A percentile compares a stretch with the other conserved stretches of the same genome.
Evolutionary conservation across 257 asterid genomes (phyloP).

Genomic region (Apocynum venetum): DNA sequence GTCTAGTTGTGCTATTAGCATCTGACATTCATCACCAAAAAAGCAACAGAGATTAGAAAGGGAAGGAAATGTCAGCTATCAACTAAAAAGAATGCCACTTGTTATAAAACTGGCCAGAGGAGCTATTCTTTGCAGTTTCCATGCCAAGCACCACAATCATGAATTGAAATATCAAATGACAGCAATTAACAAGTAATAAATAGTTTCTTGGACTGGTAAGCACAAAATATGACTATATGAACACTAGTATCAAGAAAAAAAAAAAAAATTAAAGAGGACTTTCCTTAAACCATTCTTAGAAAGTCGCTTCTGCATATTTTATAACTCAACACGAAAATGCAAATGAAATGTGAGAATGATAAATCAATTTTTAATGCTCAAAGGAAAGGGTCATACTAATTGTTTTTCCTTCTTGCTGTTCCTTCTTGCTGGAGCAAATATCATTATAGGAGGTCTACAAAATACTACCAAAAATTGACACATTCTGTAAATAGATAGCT

Average conservation of each 20-base stretch:
- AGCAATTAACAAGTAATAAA: neutral
- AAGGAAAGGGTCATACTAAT: neutral
- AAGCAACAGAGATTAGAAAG: neutral
- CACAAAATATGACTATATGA: neutral
- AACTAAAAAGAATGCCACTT: neutral
- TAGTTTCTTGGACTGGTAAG: neutral
- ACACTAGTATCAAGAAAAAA: no score
- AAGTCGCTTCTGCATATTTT: neutral
- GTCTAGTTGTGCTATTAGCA: conserved; percentile 71
- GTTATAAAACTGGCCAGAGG: neutral
- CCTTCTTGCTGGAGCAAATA: neutral
- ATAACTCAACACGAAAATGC: neutral
- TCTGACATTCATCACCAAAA: conserved; percentile 31
- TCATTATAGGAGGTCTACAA: neutral
- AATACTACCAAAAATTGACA: neutral
- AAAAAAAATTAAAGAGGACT: no score
- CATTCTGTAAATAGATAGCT: neutral
- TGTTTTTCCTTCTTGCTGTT: neutral
- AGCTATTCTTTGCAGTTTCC: neutral
- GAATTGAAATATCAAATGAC: neutral
- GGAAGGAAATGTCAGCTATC: neutral
- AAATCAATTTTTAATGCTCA: neutral
- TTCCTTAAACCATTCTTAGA: neutral
- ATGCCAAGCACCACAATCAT: neutral
- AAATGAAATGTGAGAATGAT: neutral